Evolutionary conservation across 139 green algal species (phyloP).

Genomic region (Chlorella ohadii): DNA sequence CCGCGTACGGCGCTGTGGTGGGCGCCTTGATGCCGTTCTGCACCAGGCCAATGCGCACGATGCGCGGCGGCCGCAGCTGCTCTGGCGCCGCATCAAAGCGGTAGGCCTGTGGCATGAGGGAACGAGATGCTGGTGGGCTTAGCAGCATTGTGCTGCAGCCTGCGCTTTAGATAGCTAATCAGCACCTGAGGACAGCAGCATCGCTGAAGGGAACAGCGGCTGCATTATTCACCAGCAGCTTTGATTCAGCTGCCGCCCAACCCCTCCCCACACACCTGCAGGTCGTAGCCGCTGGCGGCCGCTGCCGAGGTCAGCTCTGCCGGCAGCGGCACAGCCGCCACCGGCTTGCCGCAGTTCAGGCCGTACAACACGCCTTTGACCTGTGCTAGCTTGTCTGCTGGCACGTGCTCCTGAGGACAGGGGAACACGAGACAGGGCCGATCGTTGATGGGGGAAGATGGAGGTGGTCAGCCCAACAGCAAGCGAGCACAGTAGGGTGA

Average conservation of each 20-base stretch:
- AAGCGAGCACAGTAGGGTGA: neutral
- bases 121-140: too few relatives aligned
- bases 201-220: too few relatives aligned
- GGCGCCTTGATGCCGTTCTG: slow-evolving; percentile 85
- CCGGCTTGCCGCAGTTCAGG: slow-evolving; percentile 68
- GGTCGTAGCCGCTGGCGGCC: slow-evolving; percentile 62
- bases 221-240: too few relatives aligned
- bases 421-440: too few relatives aligned
- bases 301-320: neutral
- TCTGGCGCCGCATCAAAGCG: slow-evolving; percentile 81
- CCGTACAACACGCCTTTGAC: slow-evolving; percentile 85
- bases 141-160: too few relatives aligned
- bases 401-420: slow-evolving; percentile 64
- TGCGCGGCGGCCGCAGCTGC: slow-evolving; percentile 78
- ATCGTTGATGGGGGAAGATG: too few relatives aligned
- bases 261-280: slow-evolving; percentile 44
- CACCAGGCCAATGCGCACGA: slow-evolving; percentile 87
- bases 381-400: slow-evolving; percentile 69
- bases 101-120: slow-evolving; percentile 58
- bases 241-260: too few relatives aligned
- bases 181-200: too few relatives aligned
- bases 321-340: slow-evolving; percentile 50
- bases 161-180: too few relatives aligned
- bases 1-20: slow-evolving; percentile 83
- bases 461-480: too few relatives aligned